Percentiles rank a stretch among this genome's conserved stretches.
Evolutionary conservation across 495 filamentous ascomycete species (phyloP).

Genomic region (Parachaetomium inaequale): DNA sequence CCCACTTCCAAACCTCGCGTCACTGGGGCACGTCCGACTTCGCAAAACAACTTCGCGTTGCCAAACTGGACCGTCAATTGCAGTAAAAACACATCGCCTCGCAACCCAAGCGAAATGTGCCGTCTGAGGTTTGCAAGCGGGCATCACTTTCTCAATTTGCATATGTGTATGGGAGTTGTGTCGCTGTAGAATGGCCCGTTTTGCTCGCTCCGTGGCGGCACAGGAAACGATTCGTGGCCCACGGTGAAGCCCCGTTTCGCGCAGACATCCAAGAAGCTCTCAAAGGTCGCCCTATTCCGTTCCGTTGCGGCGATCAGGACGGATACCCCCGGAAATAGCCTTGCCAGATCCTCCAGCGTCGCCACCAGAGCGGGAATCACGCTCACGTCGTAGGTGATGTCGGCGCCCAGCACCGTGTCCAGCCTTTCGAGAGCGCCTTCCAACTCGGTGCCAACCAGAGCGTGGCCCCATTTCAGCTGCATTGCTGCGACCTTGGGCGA

Average conservation of each 20-base stretch:
- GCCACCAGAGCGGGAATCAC: constrained; percentile 44
- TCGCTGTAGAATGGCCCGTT: constrained; percentile 49
- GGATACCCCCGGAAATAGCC: constrained; percentile 32
- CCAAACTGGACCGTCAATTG: background rate
- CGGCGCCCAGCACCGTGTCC: constrained; percentile 49
- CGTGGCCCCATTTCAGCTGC: constrained; percentile 60
- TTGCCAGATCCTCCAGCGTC: constrained; percentile 43
- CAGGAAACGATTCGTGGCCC: constrained; percentile 33
- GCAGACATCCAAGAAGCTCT: constrained; percentile 41
- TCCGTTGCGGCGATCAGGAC: constrained; percentile 49
- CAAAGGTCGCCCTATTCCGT: constrained; percentile 45
- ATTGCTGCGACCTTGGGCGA: constrained; percentile 41
- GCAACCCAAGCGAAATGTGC: too few species aligned
- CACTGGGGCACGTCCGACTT: background rate
- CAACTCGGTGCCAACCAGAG: constrained; percentile 48
- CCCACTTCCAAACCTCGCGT: background rate
- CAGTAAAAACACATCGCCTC: background rate
- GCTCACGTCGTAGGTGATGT: constrained; percentile 49
- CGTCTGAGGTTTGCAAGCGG: too few species aligned
- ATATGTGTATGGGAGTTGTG: constrained; percentile 42
- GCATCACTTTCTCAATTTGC: constrained; percentile 27
- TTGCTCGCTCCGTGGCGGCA: constrained; percentile 36
- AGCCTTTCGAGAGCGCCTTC: constrained; percentile 36
- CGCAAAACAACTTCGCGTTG: background rate
- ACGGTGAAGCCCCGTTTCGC: constrained; percentile 33